These are phyloP conservation scores for Pichia sp. DNA, from an alignment of 1,139 yeast genomes.

Conservation along the genomic window DNA sequence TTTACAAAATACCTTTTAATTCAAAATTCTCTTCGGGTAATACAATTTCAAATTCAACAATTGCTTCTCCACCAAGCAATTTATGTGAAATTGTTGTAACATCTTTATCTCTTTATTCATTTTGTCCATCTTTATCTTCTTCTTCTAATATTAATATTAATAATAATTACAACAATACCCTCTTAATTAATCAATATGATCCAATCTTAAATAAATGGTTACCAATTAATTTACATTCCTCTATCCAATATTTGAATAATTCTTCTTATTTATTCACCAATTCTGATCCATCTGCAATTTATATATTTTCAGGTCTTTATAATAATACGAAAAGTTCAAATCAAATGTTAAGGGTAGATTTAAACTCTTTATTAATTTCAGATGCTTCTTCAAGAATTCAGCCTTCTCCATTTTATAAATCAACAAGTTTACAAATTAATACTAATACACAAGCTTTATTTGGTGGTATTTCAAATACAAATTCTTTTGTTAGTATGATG, in stretches of 20 bases:
- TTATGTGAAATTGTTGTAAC: constrained; percentile 24
- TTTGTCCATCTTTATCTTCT: constrained; percentile 14
- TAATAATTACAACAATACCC: neutral
- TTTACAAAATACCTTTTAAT: constrained; percentile 34
- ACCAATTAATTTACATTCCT: constrained; percentile 14
- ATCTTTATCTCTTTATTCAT: constrained; percentile 19
- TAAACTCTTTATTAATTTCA: constrained; percentile 29
- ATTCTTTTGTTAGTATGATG: constrained; percentile 56
- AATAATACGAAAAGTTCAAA: constrained; percentile 28
- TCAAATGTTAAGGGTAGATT: constrained; percentile 35
- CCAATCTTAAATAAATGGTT: constrained; percentile 24
- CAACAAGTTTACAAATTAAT: constrained; percentile 31
- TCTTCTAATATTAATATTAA: no score
- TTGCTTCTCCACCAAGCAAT: constrained; percentile 24
- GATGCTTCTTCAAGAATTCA: constrained; percentile 38
- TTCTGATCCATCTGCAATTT: constrained; percentile 33
- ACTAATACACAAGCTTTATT: constrained; percentile 36
- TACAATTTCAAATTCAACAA: constrained; percentile 15
- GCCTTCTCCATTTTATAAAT: constrained; percentile 47
- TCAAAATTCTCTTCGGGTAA: constrained; percentile 22
- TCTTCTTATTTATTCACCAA: constrained; percentile 38
- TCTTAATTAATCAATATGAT: constrained; percentile 18
- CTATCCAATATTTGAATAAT: constrained; percentile 23
- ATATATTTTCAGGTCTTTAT: constrained; percentile 43
- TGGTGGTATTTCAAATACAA: constrained; percentile 45